Evolutionary conservation across 805 yeast genomes (phyloP).

Genomic region (Lipomyces anomalus): DNA sequence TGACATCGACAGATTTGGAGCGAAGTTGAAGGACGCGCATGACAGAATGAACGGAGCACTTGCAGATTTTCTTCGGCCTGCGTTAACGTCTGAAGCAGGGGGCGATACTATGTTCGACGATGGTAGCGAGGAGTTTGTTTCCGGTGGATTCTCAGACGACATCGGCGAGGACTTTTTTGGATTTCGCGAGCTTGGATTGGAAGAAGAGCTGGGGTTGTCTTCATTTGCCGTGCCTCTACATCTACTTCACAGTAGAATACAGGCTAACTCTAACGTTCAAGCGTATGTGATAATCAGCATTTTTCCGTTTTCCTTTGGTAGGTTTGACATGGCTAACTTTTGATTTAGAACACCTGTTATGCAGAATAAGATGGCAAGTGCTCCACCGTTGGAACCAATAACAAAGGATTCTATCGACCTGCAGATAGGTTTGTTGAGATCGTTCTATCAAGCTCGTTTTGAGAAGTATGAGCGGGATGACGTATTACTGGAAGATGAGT

Average conservation of each 20-base stretch:
- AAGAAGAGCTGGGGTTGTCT: slow-evolving; percentile 80
- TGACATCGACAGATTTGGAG: slow-evolving; percentile 60
- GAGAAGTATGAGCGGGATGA: slow-evolving; percentile 24
- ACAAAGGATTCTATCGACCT: slow-evolving; percentile 45
- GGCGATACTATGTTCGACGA: slow-evolving; percentile 78
- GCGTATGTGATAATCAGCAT: slow-evolving; percentile 11
- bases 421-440: slow-evolving; percentile 54
- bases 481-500: slow-evolving; percentile 68
- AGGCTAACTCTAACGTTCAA: slow-evolving; percentile 40
- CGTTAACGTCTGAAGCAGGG: slow-evolving; percentile 53
- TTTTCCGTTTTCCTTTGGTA: no score
- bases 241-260: slow-evolving; percentile 69
- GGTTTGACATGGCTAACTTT: background rate
- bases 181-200: slow-evolving; percentile 86
- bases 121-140: slow-evolving; percentile 85
- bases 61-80: slow-evolving; percentile 78
- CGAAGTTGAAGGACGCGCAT: slow-evolving; percentile 63
- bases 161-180: slow-evolving; percentile 98
- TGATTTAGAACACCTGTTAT: slow-evolving; percentile 26
- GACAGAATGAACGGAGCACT: slow-evolving; percentile 62
- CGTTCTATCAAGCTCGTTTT: slow-evolving; percentile 41
- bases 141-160: slow-evolving; percentile 91
- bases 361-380: slow-evolving; percentile 58
- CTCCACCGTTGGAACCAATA: slow-evolving; percentile 48
- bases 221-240: slow-evolving; percentile 87